A percentile compares a stretch with the other conserved stretches of the same genome.
These are phyloP conservation scores for Camillea tinctor DNA, from an alignment of 2,329 filamentous ascomycete species.

Conservation along the genomic window DNA sequence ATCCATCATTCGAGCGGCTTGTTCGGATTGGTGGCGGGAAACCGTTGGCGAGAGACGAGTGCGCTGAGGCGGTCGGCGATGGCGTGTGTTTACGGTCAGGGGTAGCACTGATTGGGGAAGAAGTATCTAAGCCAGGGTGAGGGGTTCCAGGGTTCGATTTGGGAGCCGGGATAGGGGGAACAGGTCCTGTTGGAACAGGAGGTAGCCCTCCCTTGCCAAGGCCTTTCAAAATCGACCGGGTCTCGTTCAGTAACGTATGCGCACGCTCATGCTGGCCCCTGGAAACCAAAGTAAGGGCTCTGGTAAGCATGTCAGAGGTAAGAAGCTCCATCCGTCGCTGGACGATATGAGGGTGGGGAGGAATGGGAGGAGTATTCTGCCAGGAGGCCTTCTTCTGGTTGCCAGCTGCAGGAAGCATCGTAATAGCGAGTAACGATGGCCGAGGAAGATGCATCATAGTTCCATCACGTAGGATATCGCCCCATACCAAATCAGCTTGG, in stretches of 20 bases:
- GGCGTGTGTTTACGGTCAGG: slow-evolving; percentile 57
- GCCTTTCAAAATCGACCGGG: slow-evolving; percentile 90
- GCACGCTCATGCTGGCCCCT: slow-evolving; percentile 91
- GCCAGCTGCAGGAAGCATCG: slow-evolving; percentile 75
- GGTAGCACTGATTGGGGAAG: slow-evolving; percentile 44
- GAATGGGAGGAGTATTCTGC: slow-evolving; percentile 74
- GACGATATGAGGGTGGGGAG: slow-evolving; percentile 90
- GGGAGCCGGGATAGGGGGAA: slow-evolving; percentile 29
- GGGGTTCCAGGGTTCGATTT: slow-evolving; percentile 50
- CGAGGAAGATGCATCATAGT: slow-evolving; percentile 81
- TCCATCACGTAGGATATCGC: slow-evolving; percentile 88
- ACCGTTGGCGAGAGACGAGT: slow-evolving; percentile 40
- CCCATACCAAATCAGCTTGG: slow-evolving; percentile 90
- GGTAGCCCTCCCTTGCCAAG: slow-evolving; percentile 93
- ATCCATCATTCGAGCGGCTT: slow-evolving; percentile 54
- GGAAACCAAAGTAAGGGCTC: slow-evolving; percentile 86
- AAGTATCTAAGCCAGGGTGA: slow-evolving; percentile 42
- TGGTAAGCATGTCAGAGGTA: slow-evolving; percentile 95
- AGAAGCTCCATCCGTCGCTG: slow-evolving; percentile 96
- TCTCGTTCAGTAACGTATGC: slow-evolving; percentile 88
- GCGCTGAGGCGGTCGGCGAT: slow-evolving; percentile 51
- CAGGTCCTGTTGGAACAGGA: slow-evolving; percentile 54
- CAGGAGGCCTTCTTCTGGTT: slow-evolving; percentile 65
- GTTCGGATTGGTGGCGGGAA: slow-evolving; percentile 45
- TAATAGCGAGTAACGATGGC: slow-evolving; percentile 89